These are phyloP conservation scores for Kondoa subrosea DNA, from an alignment of 768 basidiomycete genomes.

Conservation along the genomic window DNA sequence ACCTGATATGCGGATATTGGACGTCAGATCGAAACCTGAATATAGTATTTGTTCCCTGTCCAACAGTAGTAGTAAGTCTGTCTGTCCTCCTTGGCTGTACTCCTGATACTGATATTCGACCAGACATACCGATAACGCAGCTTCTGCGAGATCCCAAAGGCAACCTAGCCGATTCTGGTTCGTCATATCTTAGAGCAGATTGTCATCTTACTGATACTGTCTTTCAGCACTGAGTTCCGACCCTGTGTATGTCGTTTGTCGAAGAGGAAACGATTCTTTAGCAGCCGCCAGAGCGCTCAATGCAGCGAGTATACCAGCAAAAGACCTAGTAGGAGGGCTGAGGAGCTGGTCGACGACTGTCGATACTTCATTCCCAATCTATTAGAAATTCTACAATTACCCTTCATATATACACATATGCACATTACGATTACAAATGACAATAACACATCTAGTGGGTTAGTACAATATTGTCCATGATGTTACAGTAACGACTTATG, in stretches of 20 bases:
- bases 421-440: not conserved
- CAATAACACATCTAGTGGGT: too few species aligned
- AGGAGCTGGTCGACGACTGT: slow-evolving; percentile 55
- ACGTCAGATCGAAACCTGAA: slow-evolving; percentile 62
- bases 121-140: slow-evolving; percentile 57
- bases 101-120: slow-evolving; percentile 7
- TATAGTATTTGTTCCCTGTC: slow-evolving; percentile 74
- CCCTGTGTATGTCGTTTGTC: slow-evolving; percentile 56
- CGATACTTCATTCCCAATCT: slow-evolving; percentile 61
- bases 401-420: not conserved
- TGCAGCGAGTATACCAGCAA: slow-evolving; percentile 31
- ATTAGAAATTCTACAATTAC: slow-evolving; percentile 35
- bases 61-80: slow-evolving; percentile 48
- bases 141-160: slow-evolving; percentile 42
- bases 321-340: slow-evolving; percentile 54
- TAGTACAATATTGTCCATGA: too few species aligned
- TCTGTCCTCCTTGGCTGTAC: not conserved
- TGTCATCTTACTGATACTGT: too few species aligned
- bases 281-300: slow-evolving; percentile 54
- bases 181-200: too few species aligned
- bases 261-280: slow-evolving; percentile 84
- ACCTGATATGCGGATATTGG: slow-evolving; percentile 41
- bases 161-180: too few species aligned
- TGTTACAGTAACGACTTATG: too few species aligned
- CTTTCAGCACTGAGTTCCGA: too few species aligned